Base-by-base conservation (phyloP, 2,329 filamentous ascomycete species). In the Trichoderma pleuroti region DNA sequence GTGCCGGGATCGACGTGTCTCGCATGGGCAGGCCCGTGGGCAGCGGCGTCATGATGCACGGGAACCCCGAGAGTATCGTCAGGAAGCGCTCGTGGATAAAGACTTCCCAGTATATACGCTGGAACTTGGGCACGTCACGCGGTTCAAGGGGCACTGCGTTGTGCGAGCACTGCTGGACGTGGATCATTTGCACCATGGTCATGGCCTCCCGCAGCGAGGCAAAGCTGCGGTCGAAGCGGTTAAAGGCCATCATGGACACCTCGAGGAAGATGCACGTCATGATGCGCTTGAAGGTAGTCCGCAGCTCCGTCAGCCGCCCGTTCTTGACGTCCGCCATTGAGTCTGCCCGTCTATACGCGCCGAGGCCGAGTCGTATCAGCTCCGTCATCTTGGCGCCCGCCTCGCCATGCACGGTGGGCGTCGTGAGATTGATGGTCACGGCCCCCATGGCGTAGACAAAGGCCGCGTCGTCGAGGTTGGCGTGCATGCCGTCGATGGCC, bases 251-350 rank as follows among this genome's bases (percentile, higher is more conserved):
- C 65, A 85, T 79, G 75, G 81, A 84, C 70, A 86, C 86, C 72
- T 87, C 83, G 52, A 86, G 81, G 73, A 85, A 87, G 62, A 86
- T 77, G 30, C 81, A 83, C 30, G 83, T 84, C 81, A 86, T 84
- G 28, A 84, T 82, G 63, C 82, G 79, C 67, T 82, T 80, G 28
- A 85, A 79, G 0, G 81, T 82, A 5, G 82, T 78, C 2, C 79
- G 80, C 14, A 81, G 76, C 8, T 81, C 79, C 26, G 80, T 79
- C 8, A 78, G 78, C 30, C 81, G 79, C 14, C 78, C 73, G 54
- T 78, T 77, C 73, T 75, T 82, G 16, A 69, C 42, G 76, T 72
- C 82, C 73, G 69, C 79, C 34, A 76, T 67, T 36, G 79, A 72
- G 36, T 77, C 75, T 18, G 73, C 75, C n/a, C 74, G 73, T 34